Conservation (phyloP, 305 asterid species). For the Fraxinus velutina region DNA sequence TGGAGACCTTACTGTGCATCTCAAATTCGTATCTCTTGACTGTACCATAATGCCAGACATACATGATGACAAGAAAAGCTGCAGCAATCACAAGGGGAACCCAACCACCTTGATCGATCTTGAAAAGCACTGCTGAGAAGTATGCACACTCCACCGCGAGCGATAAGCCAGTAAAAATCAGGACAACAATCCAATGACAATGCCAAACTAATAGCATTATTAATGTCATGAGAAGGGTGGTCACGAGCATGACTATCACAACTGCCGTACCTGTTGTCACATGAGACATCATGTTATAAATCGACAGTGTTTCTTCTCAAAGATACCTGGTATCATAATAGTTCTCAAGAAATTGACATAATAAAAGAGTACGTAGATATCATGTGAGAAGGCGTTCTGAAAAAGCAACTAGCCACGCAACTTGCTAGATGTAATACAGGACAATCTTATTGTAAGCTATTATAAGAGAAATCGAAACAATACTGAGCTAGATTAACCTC, state of each 20-base stretch:
- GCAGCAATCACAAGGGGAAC: constrained; percentile 92
- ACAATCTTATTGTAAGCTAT: neutral
- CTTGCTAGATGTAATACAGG: neutral
- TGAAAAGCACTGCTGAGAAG: constrained; percentile 83
- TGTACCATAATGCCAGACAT: constrained; percentile 91
- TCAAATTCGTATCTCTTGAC: constrained; percentile 88
- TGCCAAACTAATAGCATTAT: constrained; percentile 93
- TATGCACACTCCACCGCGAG: constrained; percentile 74
- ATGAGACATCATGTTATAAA: neutral
- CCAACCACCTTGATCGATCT: constrained; percentile 97
- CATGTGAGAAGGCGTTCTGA: neutral
- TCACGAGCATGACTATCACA: constrained; percentile 88
- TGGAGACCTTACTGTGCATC: constrained; percentile 93
- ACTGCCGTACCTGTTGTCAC: constrained; percentile 82
- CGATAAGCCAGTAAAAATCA: constrained; percentile 69
- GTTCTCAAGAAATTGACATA: neutral
- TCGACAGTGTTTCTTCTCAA: neutral
- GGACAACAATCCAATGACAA: constrained; percentile 83
- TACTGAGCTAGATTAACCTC: neutral
- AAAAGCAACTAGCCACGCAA: neutral
- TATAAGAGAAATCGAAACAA: neutral
- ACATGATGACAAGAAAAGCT: constrained; percentile 80
- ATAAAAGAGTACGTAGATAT: neutral
- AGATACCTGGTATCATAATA: neutral
- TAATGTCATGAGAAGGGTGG: constrained; percentile 85